Evolutionary conservation across 2,329 filamentous ascomycete genomes (phyloP).

Genomic region (Talaromyces verruculosus): DNA sequence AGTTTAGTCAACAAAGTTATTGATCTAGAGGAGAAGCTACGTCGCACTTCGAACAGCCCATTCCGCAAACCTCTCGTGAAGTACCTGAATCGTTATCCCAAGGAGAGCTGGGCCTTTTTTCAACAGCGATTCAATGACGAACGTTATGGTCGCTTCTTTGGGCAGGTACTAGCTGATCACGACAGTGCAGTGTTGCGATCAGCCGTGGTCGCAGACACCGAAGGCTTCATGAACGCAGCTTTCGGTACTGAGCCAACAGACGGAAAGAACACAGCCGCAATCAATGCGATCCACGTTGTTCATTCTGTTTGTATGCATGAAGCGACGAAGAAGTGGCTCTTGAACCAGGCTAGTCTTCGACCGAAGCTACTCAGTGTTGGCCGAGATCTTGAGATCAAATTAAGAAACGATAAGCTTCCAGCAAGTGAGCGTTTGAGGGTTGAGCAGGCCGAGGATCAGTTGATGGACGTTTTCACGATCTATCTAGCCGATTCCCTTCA

Average conservation of each 20-base stretch:
- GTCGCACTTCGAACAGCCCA: conserved; percentile 84
- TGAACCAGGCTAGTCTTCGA: conserved; percentile 58
- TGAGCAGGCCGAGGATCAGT: conserved; percentile 83
- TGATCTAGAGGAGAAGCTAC: conserved; percentile 78
- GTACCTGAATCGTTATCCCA: conserved; percentile 89
- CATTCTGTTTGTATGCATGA: conserved; percentile 71
- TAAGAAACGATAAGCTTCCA: conserved; percentile 69
- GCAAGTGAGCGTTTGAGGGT: conserved; percentile 75
- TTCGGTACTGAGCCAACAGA: conserved; percentile 64
- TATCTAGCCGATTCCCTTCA: conserved; percentile 72
- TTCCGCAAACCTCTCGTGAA: conserved; percentile 88
- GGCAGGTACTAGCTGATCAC: conserved; percentile 75
- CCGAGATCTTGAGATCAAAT: conserved; percentile 73
- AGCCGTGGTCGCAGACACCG: conserved; percentile 70
- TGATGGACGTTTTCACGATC: conserved; percentile 80
- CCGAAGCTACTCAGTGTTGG: conserved; percentile 62
- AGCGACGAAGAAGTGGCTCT: conserved; percentile 66
- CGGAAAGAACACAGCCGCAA: conserved; percentile 71
- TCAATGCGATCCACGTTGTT: conserved; percentile 85
- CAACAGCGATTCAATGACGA: conserved; percentile 77
- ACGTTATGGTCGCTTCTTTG: conserved; percentile 85
- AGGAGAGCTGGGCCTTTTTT: conserved; percentile 81
- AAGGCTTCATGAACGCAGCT: conserved; percentile 66
- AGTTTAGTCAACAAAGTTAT: conserved; percentile 87
- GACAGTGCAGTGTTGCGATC: conserved; percentile 74